A percentile compares a stretch with the other conserved stretches of the same genome.
phyloP scores from a whole-genome alignment of 768 basidiomycete species.

The Mycena albidolilacea region DNA sequence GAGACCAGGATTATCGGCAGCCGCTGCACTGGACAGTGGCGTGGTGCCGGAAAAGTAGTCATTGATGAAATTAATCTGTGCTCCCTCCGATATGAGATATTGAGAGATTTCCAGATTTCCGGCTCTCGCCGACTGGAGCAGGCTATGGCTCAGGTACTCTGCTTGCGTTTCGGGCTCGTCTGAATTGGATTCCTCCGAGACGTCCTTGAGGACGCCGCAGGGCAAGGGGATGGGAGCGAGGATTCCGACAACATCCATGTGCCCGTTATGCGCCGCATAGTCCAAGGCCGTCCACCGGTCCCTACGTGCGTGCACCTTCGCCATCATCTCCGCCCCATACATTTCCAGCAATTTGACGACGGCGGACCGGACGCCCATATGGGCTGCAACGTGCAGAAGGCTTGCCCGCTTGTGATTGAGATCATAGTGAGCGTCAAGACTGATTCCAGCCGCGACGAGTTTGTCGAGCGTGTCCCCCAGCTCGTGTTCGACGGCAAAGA shows the following conservation, averaged over 20 bases:
- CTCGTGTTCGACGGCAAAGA: conserved; percentile 16
- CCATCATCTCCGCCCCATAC: neutral
- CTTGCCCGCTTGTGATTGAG: neutral
- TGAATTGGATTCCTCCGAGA: neutral
- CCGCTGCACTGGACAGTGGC: neutral
- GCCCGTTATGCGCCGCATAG: neutral
- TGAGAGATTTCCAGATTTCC: neutral
- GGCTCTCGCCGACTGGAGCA: neutral
- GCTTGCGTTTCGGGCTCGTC: neutral
- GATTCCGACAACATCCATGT: neutral
- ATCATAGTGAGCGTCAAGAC: neutral
- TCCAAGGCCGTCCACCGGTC: neutral
- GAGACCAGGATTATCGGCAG: no score
- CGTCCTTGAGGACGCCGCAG: neutral
- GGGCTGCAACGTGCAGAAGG: neutral
- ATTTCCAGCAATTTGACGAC: conserved; percentile 4
- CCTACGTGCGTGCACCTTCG: neutral
- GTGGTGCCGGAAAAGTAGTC: neutral
- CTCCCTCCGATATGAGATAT: neutral
- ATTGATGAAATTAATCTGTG: neutral
- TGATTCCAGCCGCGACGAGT: conserved; percentile 8
- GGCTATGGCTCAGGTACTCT: neutral
- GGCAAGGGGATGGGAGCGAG: neutral
- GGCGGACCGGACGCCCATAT: neutral
- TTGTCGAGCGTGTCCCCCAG: conserved; percentile 2